A percentile compares a stretch with the other conserved stretches of the same genome.
phyloP scores from a whole-genome alignment of 2,329 filamentous ascomycete genomes.

The Coniochaeta ligniaria region DNA sequence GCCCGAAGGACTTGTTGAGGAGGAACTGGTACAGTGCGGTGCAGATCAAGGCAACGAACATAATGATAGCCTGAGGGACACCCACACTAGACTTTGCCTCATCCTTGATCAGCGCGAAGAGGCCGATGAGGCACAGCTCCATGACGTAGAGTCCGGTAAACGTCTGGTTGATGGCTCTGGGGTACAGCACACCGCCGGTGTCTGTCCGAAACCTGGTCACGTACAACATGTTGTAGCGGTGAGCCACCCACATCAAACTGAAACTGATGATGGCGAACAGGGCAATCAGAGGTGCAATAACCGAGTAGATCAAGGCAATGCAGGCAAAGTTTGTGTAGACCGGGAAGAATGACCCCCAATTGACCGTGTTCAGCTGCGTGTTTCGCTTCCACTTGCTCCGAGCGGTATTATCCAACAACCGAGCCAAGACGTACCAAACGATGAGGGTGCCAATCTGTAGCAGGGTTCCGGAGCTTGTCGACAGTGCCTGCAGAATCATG shows the following conservation, averaged over 20 bases:
- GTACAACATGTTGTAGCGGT: constrained; percentile 95
- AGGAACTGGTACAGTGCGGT: constrained; percentile 74
- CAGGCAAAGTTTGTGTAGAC: constrained; percentile 96
- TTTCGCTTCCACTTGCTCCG: constrained; percentile 80
- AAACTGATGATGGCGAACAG: constrained; percentile 94
- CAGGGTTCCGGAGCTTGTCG: constrained; percentile 81
- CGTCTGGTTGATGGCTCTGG: constrained; percentile 86
- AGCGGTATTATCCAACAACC: constrained; percentile 74
- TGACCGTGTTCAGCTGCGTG: constrained; percentile 66
- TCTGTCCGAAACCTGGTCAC: constrained; percentile 85
- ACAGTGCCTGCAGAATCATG: constrained; percentile 90
- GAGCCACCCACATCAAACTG: constrained; percentile 83
- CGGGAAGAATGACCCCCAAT: constrained; percentile 92
- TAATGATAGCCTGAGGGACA: constrained; percentile 71
- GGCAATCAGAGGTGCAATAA: constrained; percentile 84
- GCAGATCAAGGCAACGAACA: constrained; percentile 67
- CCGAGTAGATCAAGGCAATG: constrained; percentile 81
- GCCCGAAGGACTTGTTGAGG: constrained; percentile 76
- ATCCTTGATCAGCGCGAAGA: constrained; percentile 75
- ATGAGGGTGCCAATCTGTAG: constrained; percentile 75
- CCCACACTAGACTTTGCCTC: constrained; percentile 48
- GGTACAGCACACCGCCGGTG: constrained; percentile 88
- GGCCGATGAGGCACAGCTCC: constrained; percentile 80
- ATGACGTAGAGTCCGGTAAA: constrained; percentile 94
- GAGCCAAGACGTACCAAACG: constrained; percentile 75